These are phyloP conservation scores for Chaetoceros muelleri DNA, from an alignment of 108 stramenopile genomes.

Conservation along the genomic window DNA sequence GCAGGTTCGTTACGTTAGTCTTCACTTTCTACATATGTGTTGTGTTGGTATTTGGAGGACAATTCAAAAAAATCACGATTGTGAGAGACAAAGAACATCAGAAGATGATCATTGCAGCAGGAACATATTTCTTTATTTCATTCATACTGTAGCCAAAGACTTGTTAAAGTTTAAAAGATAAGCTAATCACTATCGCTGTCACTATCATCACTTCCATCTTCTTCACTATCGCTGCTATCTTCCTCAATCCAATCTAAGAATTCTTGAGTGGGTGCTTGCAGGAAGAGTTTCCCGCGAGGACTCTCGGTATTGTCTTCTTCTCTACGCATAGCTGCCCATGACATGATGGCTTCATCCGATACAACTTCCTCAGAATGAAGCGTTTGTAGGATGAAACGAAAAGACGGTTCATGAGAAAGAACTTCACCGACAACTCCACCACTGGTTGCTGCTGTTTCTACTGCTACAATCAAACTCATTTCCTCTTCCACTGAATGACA, in stretches of 20 bases:
- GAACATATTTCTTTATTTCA: too few relatives aligned
- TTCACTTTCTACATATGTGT: too few relatives aligned
- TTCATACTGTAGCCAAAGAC: too few relatives aligned
- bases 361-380: conserved; percentile 73
- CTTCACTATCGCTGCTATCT: conserved; percentile 23
- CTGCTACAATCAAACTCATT: conserved; percentile 50
- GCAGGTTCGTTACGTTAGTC: too few relatives aligned
- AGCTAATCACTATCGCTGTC: conserved; percentile 11
- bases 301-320: conserved; percentile 31
- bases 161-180: too few relatives aligned
- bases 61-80: too few relatives aligned
- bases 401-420: conserved; percentile 43
- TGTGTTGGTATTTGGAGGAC: too few relatives aligned
- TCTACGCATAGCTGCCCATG: conserved; percentile 61
- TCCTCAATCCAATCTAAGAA: conserved; percentile 79
- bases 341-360: conserved; percentile 69
- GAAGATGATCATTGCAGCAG: too few relatives aligned
- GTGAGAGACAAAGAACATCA: too few relatives aligned
- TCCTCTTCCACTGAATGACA: conserved; percentile 69
- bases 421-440: conserved; percentile 35
- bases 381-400: conserved; percentile 76
- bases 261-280: conserved; percentile 58
- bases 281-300: conserved; percentile 39
- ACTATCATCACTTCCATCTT: conserved; percentile 33
- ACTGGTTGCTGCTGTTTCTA: conserved; percentile 53